Evolutionary conservation across 176 grass and related monocot genomes (phyloP).

Genomic region (Aegilops longissima): DNA sequence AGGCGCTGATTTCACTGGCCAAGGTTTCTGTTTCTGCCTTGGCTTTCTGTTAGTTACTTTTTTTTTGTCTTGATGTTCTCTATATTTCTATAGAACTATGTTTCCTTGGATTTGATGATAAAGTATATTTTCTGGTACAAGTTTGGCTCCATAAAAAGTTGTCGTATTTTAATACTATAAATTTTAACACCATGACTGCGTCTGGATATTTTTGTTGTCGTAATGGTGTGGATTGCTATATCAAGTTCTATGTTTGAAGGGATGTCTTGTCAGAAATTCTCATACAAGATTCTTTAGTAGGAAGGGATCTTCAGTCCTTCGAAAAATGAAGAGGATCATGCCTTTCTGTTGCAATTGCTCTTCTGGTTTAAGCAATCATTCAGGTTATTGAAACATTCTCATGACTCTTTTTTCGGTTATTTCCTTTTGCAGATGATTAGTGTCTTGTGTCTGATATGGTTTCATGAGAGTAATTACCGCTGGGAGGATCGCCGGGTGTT

Average conservation of each 20-base stretch:
- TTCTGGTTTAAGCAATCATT: constrained; percentile 99
- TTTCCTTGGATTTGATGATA: neutral
- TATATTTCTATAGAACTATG: constrained; percentile 11
- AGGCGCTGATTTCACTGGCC: constrained; percentile 75
- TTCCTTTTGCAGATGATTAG: neutral
- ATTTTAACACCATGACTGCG: neutral
- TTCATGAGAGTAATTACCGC: neutral
- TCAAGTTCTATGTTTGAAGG: constrained; percentile 36
- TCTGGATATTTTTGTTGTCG: neutral
- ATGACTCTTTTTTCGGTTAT: constrained; percentile 28
- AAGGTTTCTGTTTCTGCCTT: constrained; percentile 57
- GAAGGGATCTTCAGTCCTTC: constrained; percentile 86
- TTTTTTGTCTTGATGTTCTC: neutral
- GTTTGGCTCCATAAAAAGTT: constrained; percentile 24
- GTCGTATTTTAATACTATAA: constrained; percentile 18
- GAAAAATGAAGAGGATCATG: constrained; percentile 83
- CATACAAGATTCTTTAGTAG: constrained; percentile 53
- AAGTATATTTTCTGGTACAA: neutral
- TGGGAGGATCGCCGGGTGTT: neutral
- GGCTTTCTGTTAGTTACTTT: neutral
- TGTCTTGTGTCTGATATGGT: neutral
- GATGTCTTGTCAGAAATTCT: constrained; percentile 26
- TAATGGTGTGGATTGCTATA: constrained; percentile 21
- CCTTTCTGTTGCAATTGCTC: constrained; percentile 87
- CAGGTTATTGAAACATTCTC: constrained; percentile 60